phyloP scores from a whole-genome alignment of 2,329 filamentous ascomycete genomes.

The Calonectria multiphialidica region DNA sequence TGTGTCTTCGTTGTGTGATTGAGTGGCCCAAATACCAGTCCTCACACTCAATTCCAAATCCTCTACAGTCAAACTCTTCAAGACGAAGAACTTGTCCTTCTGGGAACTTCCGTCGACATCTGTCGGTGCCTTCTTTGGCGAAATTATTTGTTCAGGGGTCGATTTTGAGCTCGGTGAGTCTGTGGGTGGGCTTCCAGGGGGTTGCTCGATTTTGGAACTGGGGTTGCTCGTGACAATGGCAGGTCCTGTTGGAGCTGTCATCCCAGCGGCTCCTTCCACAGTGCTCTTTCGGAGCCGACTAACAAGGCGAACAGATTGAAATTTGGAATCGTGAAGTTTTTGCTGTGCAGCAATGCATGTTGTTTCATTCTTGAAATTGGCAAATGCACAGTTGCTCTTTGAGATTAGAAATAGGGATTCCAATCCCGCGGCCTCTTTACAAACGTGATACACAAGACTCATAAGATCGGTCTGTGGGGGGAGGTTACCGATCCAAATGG shows the following conservation, averaged over 20 bases:
- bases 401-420: conserved; percentile 95
- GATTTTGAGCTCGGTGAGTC: conserved; percentile 18
- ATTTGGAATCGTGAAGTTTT: conserved; percentile 90
- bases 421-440: conserved; percentile 80
- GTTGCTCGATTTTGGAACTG: conserved; percentile 27
- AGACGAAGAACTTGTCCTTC: conserved; percentile 86
- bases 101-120: conserved; percentile 37
- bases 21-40: conserved; percentile 93
- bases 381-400: conserved; percentile 97
- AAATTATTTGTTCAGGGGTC: conserved; percentile 9
- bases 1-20: conserved; percentile 89
- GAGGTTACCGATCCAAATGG: conserved; percentile 95
- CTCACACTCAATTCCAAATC: conserved; percentile 90
- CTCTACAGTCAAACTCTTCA: conserved; percentile 93
- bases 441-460: conserved; percentile 91
- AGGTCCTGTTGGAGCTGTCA: conserved; percentile 68
- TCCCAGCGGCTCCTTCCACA: conserved; percentile 58
- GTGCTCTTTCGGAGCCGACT: conserved; percentile 79
- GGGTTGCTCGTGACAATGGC: conserved; percentile 53
- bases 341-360: conserved; percentile 82
- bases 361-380: conserved; percentile 88
- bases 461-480: conserved; percentile 86
- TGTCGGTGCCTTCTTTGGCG: not conserved
- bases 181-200: not conserved
- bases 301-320: conserved; percentile 86